phyloP scores from a whole-genome alignment of 2,329 filamentous ascomycete genomes.

The Sclerotinia minor region DNA sequence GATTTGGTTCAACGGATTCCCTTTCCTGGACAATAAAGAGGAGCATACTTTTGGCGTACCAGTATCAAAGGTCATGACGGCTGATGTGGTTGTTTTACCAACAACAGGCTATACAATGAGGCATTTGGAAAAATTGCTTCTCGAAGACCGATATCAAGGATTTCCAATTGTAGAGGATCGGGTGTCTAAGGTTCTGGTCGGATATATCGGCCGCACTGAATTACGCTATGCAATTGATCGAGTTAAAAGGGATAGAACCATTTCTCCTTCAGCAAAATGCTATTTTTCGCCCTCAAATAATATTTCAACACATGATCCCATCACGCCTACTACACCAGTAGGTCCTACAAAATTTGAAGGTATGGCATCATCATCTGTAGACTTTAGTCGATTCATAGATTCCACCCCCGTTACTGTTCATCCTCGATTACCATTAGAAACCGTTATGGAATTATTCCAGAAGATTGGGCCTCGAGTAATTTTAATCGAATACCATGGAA shows the following conservation, averaged over 20 bases:
- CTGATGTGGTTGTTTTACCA: conserved; percentile 71
- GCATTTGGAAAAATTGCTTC: conserved; percentile 74
- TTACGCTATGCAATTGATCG: conserved; percentile 86
- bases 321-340: conserved; percentile 33
- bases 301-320: conserved; percentile 43
- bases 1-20: conserved; percentile 98
- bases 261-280: conserved; percentile 71
- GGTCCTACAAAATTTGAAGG: conserved; percentile 56
- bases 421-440: conserved; percentile 87
- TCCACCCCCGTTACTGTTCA: conserved; percentile 87
- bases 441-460: conserved; percentile 97
- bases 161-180: conserved; percentile 86
- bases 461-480: conserved; percentile 96
- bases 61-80: conserved; percentile 86
- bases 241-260: conserved; percentile 64
- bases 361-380: conserved; percentile 61
- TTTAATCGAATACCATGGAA: conserved; percentile 85
- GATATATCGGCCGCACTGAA: conserved; percentile 92
- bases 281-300: conserved; percentile 58
- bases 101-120: conserved; percentile 71
- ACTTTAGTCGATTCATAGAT: conserved; percentile 87
- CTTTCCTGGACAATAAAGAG: conserved; percentile 95
- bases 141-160: conserved; percentile 81
- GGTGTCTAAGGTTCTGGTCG: conserved; percentile 70
- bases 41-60: conserved; percentile 96